Evolutionary conservation across 345 rosid genomes (phyloP), one percentile per base, ranked within the genome.

Genomic region (Gossypium thurberi): DNA sequence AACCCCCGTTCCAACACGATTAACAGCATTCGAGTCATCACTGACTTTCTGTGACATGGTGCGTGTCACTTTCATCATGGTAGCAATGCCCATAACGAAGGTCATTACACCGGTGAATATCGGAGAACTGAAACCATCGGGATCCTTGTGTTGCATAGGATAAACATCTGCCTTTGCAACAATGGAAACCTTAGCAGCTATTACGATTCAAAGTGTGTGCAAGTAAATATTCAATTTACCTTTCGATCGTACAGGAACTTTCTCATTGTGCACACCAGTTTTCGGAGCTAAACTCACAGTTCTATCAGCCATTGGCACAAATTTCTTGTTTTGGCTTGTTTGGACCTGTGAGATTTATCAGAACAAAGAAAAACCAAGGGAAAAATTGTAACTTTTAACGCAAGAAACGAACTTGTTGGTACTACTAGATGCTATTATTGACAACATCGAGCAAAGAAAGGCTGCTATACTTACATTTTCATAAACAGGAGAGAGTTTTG

Each of bases 41-140:
- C 90, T 87, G 77, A 90, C 79, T 77, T 82, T 90, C 74, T 71
- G 85, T 1, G 97, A 96, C 80, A 91, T 83, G 78, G 84, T 88
- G 48, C 89, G 84, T 0, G 98, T 85, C 74, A 91, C 91, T 84
- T 77, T 87, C 57, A 90, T 84, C 88, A 91, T 85, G 15, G 98
- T 89, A 63, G 84, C 91, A 8, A 91, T 84, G 55, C 98, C 94
- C 88, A 86, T 88, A 42, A 90, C 90, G 10, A 94, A 83, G 64
- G 97, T 87, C 96, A 94, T 87, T 10, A 94, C 88, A 10, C 92
- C 96, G 0, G 87, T 87, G 82, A 90, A 82, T 72, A 91, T 74
- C 23, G 87, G 97, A 43, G 91, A 85, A 74, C 88, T 81, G 42
- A 70, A 55, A 20, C 81, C 87, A 18, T 81, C 86, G 46, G 89